Percentiles rank a stretch among this genome's conserved stretches.
Evolutionary conservation across 1,139 yeast species (phyloP).

Genomic region (Meyerozyma guilliermondii): DNA sequence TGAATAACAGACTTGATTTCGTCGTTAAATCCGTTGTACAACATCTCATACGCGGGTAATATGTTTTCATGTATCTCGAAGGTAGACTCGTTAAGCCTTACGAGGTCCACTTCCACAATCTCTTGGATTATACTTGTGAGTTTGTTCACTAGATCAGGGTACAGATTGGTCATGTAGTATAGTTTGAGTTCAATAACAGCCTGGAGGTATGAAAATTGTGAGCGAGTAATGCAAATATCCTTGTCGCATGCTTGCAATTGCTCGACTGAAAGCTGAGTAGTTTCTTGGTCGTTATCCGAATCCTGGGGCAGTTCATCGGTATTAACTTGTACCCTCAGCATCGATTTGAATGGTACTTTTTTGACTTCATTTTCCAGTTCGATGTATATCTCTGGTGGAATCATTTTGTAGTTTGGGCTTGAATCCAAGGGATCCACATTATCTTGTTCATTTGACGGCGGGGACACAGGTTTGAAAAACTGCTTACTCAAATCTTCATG

Average conservation of each 20-base stretch:
- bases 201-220: neutral
- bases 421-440: neutral
- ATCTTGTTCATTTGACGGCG: neutral
- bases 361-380: neutral
- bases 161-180: neutral
- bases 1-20: constrained; percentile 10
- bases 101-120: neutral
- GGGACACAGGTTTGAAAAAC: neutral
- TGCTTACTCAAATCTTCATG: neutral
- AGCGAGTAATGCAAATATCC: neutral
- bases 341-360: neutral
- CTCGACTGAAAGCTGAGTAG: neutral
- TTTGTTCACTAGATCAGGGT: neutral
- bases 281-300: neutral
- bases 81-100: neutral
- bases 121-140: neutral
- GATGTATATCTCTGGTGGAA: neutral
- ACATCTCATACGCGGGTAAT: constrained; percentile 9
- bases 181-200: neutral
- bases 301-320: neutral
- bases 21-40: constrained; percentile 8
- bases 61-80: constrained; percentile 6
- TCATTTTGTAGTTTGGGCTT: constrained; percentile 1
- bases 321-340: neutral
- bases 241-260: constrained; percentile 1